Conservation (phyloP, 805 yeast species). For the Teunomyces barrocoloradensis region DNA sequence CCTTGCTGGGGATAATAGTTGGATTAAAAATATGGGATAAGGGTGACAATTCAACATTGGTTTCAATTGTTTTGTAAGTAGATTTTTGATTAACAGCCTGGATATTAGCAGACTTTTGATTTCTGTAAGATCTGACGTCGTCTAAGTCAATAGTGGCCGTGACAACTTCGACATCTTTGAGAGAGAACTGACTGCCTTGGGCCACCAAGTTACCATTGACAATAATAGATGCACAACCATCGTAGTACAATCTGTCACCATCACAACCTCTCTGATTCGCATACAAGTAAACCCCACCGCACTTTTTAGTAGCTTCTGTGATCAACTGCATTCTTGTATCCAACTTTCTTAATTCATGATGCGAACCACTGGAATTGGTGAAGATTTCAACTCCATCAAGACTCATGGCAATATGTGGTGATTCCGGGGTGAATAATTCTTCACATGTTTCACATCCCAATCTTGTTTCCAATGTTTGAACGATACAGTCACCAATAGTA, state of each 20-base stretch:
- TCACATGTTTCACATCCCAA: conserved; percentile 99
- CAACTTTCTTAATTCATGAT: conserved; percentile 90
- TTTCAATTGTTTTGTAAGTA: conserved; percentile 56
- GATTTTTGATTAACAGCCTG: conserved; percentile 53
- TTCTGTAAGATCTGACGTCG: conserved; percentile 82
- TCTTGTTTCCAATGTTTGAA: conserved; percentile 80
- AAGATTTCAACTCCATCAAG: conserved; percentile 97
- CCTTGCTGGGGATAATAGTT: conserved; percentile 53
- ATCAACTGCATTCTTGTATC: conserved; percentile 82
- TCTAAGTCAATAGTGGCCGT: conserved; percentile 94
- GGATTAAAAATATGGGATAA: conserved; percentile 59
- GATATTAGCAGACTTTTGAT: conserved; percentile 69
- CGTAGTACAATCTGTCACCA: conserved; percentile 95
- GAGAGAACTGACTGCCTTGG: conserved; percentile 88
- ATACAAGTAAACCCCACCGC: conserved; percentile 94
- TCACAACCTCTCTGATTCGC: conserved; percentile 98
- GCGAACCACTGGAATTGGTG: conserved; percentile 96
- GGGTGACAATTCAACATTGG: conserved; percentile 67
- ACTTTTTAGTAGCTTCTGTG: conserved; percentile 88
- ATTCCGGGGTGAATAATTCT: conserved; percentile 92
- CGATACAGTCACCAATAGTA: conserved; percentile 86
- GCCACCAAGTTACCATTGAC: conserved; percentile 91
- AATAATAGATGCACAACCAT: conserved; percentile 93
- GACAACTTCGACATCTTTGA: conserved; percentile 89
- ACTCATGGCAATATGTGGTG: conserved; percentile 90